These are phyloP conservation scores for Puccinia hordei DNA, from an alignment of 1,284 basidiomycete genomes.

Conservation along the genomic window DNA sequence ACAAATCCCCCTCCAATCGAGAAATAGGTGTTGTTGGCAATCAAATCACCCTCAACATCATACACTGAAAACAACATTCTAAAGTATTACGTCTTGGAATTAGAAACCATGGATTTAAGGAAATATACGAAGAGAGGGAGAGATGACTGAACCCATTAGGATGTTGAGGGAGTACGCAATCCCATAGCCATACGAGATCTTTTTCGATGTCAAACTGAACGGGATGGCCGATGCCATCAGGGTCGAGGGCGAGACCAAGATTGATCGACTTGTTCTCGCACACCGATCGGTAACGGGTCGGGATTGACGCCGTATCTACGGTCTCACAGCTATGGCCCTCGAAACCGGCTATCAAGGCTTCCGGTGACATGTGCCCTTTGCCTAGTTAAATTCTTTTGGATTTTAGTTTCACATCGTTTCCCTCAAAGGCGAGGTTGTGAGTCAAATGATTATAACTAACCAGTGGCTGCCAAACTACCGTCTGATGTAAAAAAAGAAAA, in stretches of 20 bases:
- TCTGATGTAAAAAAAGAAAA: constrained; percentile 37
- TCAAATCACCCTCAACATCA: constrained; percentile 73
- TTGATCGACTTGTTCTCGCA: constrained; percentile 44
- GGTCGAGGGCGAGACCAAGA: constrained; percentile 35
- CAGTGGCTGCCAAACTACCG: constrained; percentile 59
- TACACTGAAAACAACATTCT: constrained; percentile 91
- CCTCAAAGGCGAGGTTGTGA: not conserved
- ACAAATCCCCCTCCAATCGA: constrained; percentile 62
- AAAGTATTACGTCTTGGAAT: constrained; percentile 64
- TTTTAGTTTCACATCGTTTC: not conserved
- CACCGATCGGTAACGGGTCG: constrained; percentile 41
- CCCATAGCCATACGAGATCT: constrained; percentile 90
- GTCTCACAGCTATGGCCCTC: constrained; percentile 59
- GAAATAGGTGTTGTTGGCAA: constrained; percentile 95
- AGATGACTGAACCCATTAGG: constrained; percentile 55
- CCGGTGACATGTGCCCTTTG: constrained; percentile 59
- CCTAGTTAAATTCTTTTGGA: not conserved
- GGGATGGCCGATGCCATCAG: constrained; percentile 18
- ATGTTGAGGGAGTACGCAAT: constrained; percentile 62
- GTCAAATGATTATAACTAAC: constrained; percentile 39
- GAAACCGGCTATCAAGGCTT: constrained; percentile 58
- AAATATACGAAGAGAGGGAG: not conserved
- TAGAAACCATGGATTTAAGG: constrained; percentile 54
- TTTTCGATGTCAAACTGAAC: constrained; percentile 75
- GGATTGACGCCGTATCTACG: constrained; percentile 57